Conservation (phyloP, 73 alveolate species). For the Effrenium voratum region DNA sequence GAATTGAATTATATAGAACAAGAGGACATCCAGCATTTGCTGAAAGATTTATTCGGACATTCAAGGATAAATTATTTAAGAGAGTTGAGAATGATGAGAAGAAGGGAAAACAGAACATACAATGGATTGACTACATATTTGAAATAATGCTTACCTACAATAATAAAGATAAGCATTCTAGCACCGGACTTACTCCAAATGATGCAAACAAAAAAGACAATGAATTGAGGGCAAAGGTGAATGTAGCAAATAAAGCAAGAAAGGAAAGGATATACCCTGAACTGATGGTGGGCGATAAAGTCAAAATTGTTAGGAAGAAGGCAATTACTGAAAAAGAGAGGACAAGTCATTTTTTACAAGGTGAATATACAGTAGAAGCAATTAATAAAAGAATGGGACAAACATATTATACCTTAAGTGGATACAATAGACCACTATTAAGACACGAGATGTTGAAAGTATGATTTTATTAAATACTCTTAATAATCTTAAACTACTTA, state of each 20-base stretch:
- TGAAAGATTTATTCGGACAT: background rate
- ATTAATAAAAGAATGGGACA: background rate
- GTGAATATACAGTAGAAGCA: background rate
- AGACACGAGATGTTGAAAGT: background rate
- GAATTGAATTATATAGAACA: background rate
- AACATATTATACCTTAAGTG: background rate
- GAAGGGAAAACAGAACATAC: background rate
- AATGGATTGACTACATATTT: background rate
- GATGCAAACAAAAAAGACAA: background rate
- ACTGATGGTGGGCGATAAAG: background rate
- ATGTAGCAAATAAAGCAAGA: background rate
- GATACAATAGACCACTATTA: background rate
- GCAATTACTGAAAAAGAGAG: background rate
- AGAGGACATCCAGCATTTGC: background rate
- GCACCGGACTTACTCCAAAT: background rate
- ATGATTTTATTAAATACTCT: background rate
- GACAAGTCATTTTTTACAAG: background rate
- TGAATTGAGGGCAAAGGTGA: background rate
- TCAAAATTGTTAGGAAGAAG: background rate
- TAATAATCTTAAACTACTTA: background rate
- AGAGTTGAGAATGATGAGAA: constrained; percentile 3
- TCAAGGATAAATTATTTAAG: background rate
- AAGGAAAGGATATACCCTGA: background rate
- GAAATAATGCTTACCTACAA: background rate
- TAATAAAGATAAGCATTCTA: background rate